Base-by-base conservation (phyloP, 2,329 filamentous ascomycete species). In the Nemania bipapillata region DNA sequence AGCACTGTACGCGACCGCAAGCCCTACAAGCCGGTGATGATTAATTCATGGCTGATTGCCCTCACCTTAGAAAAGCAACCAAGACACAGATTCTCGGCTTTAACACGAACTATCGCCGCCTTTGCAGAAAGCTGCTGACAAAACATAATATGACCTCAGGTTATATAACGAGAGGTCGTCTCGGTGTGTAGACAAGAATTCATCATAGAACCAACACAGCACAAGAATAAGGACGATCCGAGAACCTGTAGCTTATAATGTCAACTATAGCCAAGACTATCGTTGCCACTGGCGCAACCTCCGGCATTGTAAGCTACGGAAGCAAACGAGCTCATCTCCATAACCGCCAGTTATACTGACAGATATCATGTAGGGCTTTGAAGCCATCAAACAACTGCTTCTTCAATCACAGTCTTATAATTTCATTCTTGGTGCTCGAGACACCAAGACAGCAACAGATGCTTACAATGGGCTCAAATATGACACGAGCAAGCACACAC, bases 361-460 rank as follows among this genome's bases (percentile, higher is more conserved):
- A n/a, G 35, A 40, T 15, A 56, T 15, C 57, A 11, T 45, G n/a
- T 40, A 87, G 85, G 85, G 85, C 12, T 83, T 87, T 61, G 85
- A 87, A 72, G 80, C 81, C n/a, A 78, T 86, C 61, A 85, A 85
- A 72, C 84, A 86, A 72, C 81, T 87, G 28, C 81, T 86, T 7
- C 72, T 77, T 17, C 79, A 83, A 54, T 65, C 79, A 0, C 81
- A 85, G 70, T 79, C 84, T 0, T 85, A 86, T 76, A 81, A 75
- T 17, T 77, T 86, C 71, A 83, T 87, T 52, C 78, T 87, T 9
- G 85, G 85, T 9, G 85, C 82, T 2, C 79, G 85, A n/a, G 82
- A 86, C 74, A 78, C 79, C 0, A 70, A 78, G 24, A 74, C 73
- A 7, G 80, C 84, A 0, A 78, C 81, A 42, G 77, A 79, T 3